Evolutionary conservation across 148 eudicot species (phyloP), one percentile per base, ranked within the genome.

Genomic region (Rhododendron simsii): DNA sequence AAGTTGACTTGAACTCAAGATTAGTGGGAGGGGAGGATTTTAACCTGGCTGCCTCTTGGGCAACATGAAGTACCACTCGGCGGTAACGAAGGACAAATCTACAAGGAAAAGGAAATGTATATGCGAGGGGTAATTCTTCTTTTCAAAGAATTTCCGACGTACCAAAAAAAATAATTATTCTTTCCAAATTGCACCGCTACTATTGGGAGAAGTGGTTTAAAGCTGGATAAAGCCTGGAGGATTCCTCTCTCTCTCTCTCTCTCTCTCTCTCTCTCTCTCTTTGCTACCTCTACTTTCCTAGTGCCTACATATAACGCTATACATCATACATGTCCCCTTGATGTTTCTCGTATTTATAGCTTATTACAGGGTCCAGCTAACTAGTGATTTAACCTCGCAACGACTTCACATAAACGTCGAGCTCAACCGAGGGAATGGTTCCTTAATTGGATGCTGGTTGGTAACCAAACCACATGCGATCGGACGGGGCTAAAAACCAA

Each of bases 371-470:
- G 81, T 73, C 67, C 67, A 41, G 45, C 45, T 41, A 41, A 41
- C 53, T 3, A 11, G 7, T 85, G 83, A 85, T 85, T 79, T 80
- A 79, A 82, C 76, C 48, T 71, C 30, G 59, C 39, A 74, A 57
- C 48, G 44, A 82, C 88, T 75, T 18, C 26, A 67, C 73, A 23
- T 6, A 41, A 11, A 41, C 13, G 48, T 78, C 85, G 0, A 50
- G 8, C 59, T 50, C 47, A 16, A 37, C 41, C 9, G 26, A 7
- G 3, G 50, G 26, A 2, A 71, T 39, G 63, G 15, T 33, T 83
- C 44, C 59, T 41, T 41, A 41, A 41, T 47, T 48, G 63, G 53
- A 84, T 84, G 86, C 83, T 73, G 84, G 86, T 78, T 87, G 86
- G 84, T 84, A 80, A 15, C 57, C 73, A 18, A 80, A 41, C 73